phyloP scores from a whole-genome alignment of 148 eudicot species.

The Silene latifolia region DNA sequence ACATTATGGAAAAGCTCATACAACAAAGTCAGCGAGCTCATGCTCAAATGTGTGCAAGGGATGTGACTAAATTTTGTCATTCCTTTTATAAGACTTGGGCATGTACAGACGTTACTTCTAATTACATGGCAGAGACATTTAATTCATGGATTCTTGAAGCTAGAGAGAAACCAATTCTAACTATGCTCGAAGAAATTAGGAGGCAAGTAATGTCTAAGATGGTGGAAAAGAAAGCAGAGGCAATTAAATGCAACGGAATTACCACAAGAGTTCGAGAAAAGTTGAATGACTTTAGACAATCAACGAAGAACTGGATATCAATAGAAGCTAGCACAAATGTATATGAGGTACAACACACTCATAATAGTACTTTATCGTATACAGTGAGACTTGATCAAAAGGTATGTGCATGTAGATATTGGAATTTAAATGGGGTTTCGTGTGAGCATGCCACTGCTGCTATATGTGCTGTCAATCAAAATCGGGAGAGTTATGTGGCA shows the following conservation, averaged over 20 bases:
- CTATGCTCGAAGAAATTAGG: background rate
- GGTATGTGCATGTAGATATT: slow-evolving; percentile 6
- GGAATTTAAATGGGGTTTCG: background rate
- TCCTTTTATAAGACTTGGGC: background rate
- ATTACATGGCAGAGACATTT: slow-evolving; percentile 6
- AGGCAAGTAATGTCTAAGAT: background rate
- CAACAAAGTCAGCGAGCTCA: background rate
- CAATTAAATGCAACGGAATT: background rate
- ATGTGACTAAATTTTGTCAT: background rate
- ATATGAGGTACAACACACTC: too few relatives aligned
- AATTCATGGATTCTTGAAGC: background rate
- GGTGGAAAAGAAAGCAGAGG: background rate
- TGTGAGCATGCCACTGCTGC: slow-evolving; percentile 11
- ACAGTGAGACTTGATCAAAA: background rate
- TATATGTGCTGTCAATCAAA: slow-evolving; percentile 9
- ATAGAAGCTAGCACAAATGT: slow-evolving; percentile 14
- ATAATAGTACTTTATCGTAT: slow-evolving; percentile 3
- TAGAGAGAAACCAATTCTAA: too few relatives aligned
- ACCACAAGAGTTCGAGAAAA: background rate
- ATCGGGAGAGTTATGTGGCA: background rate
- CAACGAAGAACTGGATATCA: background rate
- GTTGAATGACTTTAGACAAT: background rate
- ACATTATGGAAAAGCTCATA: background rate
- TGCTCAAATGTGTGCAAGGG: background rate
- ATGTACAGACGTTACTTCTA: background rate